These are phyloP conservation scores for Saxophila tyrrhenica DNA, from an alignment of 495 filamentous ascomycete genomes.

Conservation along the genomic window DNA sequence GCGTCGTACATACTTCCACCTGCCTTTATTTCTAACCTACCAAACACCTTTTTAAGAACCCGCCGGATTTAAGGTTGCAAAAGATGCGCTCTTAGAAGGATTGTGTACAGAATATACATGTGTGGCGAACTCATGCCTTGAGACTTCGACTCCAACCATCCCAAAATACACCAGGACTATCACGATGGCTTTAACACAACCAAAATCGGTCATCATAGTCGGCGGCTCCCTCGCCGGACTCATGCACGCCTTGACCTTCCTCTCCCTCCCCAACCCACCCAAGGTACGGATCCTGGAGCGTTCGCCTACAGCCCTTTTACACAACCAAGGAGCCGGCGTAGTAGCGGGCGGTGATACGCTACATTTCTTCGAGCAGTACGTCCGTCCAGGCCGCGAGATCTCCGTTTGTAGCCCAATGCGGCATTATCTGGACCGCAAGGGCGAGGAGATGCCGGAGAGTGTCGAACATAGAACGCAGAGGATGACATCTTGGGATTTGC, in stretches of 20 bases:
- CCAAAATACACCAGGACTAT: no score
- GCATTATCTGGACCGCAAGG: constrained; percentile 36
- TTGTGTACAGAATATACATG: no score
- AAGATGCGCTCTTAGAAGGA: no score
- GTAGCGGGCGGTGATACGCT: constrained; percentile 32
- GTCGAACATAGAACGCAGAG: constrained; percentile 30
- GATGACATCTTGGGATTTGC: constrained; percentile 46
- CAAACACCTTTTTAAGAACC: no score
- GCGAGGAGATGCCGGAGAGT: constrained; percentile 30
- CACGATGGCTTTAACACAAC: neutral
- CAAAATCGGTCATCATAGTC: constrained; percentile 16
- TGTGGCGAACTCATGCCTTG: no score
- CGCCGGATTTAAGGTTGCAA: no score
- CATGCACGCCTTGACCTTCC: constrained; percentile 18
- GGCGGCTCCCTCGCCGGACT: constrained; percentile 23
- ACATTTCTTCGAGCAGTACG: constrained; percentile 28
- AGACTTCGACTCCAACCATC: no score
- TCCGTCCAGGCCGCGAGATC: constrained; percentile 22
- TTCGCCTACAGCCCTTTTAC: constrained; percentile 35
- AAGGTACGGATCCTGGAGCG: constrained; percentile 45
- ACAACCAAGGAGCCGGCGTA: constrained; percentile 47
- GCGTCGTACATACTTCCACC: no score
- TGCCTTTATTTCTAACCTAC: no score
- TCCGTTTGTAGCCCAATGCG: constrained; percentile 28
- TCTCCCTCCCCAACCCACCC: constrained; percentile 24